Evolutionary conservation across 768 basidiomycete species (phyloP).

Genomic region (Lactarius hatsudake): DNA sequence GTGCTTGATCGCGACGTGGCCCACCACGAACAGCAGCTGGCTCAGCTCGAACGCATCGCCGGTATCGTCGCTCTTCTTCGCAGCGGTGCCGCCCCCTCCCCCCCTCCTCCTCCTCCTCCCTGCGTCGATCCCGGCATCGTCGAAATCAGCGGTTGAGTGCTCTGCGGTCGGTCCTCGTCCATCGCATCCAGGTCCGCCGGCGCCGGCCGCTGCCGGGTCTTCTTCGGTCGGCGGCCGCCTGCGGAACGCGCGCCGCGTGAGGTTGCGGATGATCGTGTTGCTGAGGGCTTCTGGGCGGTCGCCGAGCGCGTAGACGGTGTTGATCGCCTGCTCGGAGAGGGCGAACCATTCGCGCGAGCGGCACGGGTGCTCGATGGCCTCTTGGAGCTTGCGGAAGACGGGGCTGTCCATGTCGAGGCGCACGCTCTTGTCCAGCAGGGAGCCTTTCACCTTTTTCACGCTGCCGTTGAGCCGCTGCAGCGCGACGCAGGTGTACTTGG

Average conservation of each 20-base stretch:
- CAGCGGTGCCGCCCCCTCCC: too few relatives aligned
- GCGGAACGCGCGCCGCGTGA: slow-evolving; percentile 70
- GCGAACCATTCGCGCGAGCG: slow-evolving; percentile 94
- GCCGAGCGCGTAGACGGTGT: slow-evolving; percentile 91
- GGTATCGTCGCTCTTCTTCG: slow-evolving; percentile 43
- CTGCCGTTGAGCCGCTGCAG: slow-evolving; percentile 90
- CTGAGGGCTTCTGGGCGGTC: slow-evolving; percentile 90
- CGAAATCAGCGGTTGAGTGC: slow-evolving; percentile 19
- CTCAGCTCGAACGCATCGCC: slow-evolving; percentile 87
- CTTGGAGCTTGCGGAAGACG: slow-evolving; percentile 80
- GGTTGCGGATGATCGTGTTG: slow-evolving; percentile 72
- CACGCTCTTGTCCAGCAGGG: slow-evolving; percentile 80
- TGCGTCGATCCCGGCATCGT: slow-evolving; percentile 22
- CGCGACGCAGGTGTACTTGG: slow-evolving; percentile 91
- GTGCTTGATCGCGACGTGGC: slow-evolving; percentile 96
- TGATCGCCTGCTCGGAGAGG: slow-evolving; percentile 94
- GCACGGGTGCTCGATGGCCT: slow-evolving; percentile 76
- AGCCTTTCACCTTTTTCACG: slow-evolving; percentile 97
- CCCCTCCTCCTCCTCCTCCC: not conserved
- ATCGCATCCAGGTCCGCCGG: slow-evolving; percentile 44
- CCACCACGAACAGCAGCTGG: slow-evolving; percentile 93
- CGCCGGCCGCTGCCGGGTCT: slow-evolving; percentile 24
- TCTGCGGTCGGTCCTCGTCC: slow-evolving; percentile 51
- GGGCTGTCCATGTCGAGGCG: slow-evolving; percentile 84
- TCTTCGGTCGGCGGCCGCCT: slow-evolving; percentile 16